Conservation (phyloP, 176 grass and related monocot genomes). For the Elymus sibiricus region DNA sequence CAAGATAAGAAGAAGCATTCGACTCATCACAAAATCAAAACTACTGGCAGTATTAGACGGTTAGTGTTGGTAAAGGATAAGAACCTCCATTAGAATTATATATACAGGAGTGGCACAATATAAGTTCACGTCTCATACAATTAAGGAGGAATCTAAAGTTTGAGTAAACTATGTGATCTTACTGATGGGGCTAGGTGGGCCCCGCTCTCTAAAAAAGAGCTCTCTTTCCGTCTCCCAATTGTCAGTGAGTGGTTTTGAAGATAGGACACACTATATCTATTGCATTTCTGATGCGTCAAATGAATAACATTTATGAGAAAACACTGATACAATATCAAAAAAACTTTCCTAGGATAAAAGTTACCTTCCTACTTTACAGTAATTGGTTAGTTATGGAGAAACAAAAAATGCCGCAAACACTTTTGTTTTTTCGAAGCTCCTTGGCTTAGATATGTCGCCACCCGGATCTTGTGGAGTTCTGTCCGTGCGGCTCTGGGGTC, state of each 20-base stretch:
- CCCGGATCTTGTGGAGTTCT: too few relatives aligned
- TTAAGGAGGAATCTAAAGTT: conserved; percentile 23
- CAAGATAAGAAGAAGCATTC: too few relatives aligned
- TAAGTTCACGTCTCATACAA: conserved; percentile 14
- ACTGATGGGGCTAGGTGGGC: conserved; percentile 11
- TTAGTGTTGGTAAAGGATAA: conserved; percentile 21
- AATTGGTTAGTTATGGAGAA: conserved; percentile 51
- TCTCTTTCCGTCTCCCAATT: conserved; percentile 22
- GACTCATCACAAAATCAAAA: conserved; percentile 32
- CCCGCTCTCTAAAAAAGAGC: conserved; percentile 30
- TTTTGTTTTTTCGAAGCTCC: conserved; percentile 66
- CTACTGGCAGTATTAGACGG: conserved; percentile 18
- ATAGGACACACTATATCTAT: conserved; percentile 37
- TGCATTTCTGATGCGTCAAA: conserved; percentile 21
- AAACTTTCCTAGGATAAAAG: conserved; percentile 45
- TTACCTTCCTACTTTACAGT: conserved; percentile 58
- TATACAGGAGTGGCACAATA: conserved; percentile 19
- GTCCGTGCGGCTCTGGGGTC: too few relatives aligned
- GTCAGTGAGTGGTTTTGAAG: conserved; percentile 19
- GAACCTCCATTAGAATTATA: not conserved
- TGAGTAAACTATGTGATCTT: conserved; percentile 29
- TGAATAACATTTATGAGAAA: conserved; percentile 42
- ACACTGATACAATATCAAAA: conserved; percentile 33
- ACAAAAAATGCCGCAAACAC: conserved; percentile 52
- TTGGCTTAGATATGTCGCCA: conserved; percentile 55